These are phyloP conservation scores for Candida ulmi DNA, from an alignment of 805 yeast genomes.

Conservation along the genomic window DNA sequence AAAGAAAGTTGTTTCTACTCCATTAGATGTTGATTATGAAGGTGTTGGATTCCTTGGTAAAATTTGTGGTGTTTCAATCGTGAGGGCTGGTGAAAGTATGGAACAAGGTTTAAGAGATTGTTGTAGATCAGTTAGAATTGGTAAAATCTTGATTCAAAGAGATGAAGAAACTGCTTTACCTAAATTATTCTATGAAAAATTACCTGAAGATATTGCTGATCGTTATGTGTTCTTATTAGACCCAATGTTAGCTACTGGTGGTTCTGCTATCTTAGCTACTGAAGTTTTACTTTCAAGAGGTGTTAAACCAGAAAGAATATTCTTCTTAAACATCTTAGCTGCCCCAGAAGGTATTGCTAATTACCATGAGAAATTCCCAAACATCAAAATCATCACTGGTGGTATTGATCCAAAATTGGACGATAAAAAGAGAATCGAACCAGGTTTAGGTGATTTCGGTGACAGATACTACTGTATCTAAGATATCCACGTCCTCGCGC, in stretches of 20 bases:
- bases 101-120: conserved; percentile 98
- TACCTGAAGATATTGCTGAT: conserved; percentile 86
- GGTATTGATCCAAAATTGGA: conserved; percentile 85
- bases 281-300: conserved; percentile 86
- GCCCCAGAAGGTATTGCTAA: conserved; percentile 90
- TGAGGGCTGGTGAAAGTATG: conserved; percentile 99
- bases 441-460: conserved; percentile 98
- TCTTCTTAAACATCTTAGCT: conserved; percentile 86
- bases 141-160: conserved; percentile 94
- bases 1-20: conserved; percentile 60
- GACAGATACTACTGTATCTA: conserved; percentile 93
- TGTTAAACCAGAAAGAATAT: conserved; percentile 79
- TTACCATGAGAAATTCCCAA: conserved; percentile 75
- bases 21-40: conserved; percentile 61
- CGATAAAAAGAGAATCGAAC: conserved; percentile 78
- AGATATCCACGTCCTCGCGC: conserved; percentile 4
- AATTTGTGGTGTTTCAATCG: conserved; percentile 96
- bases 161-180: conserved; percentile 97
- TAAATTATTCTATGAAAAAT: conserved; percentile 84
- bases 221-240: conserved; percentile 89
- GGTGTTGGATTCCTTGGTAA: conserved; percentile 86
- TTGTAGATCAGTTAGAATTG: conserved; percentile 92
- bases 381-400: conserved; percentile 87
- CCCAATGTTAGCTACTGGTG: conserved; percentile 99
- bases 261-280: conserved; percentile 95